Base-by-base conservation (phyloP, 768 basidiomycete species). In the Termitomyces sp. region DNA sequence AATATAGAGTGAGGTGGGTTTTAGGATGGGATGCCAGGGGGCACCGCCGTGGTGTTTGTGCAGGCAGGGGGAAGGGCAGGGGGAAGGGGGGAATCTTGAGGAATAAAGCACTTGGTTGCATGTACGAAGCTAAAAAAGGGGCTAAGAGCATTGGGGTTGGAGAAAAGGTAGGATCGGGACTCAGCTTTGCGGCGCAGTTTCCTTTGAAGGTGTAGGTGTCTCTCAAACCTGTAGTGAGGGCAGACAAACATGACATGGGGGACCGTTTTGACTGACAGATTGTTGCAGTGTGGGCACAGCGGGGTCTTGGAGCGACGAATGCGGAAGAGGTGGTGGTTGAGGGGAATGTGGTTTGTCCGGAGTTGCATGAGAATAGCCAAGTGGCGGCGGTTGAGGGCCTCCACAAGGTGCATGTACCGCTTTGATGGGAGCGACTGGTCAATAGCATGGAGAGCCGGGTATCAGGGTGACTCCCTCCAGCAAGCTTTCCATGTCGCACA, bases 241-340 rank as follows among this genome's bases (percentile, higher is more conserved):
- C 46, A 48, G 0, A 27, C 18, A 2, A 48, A 10, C 1, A 56
- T 38, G 32, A 36, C 31, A 33, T 56, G 45, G 9, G 6, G 3
- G 3, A 56, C 32, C 3, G 56, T 36, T 22, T 56, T 29, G 5
- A 47, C 36, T 5, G 25, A 29, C 7, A 52, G 31, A 40, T 39
- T 42, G 4, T n/a, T 4, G 22, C 65, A 68, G 2, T 42, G 35
- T 2, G 57, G 65, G 54, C 64, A 68, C 5, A 44, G 9, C 0
- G 57, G 62, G 3, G 64, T 48, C 31, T 65, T 53, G 0, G 39
- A 27, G 9, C 46, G 33, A 1, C 40, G 15, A 32, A 69, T 64
- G 40, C 49, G 22, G 39, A 65, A 49, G 0, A 78, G 65, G 57
- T 72, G 64, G 7, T 57, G 29, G 39, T 70, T 66, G 6, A 74